Conservation (phyloP, 768 basidiomycete genomes). For the Suillus subaureus region DNA sequence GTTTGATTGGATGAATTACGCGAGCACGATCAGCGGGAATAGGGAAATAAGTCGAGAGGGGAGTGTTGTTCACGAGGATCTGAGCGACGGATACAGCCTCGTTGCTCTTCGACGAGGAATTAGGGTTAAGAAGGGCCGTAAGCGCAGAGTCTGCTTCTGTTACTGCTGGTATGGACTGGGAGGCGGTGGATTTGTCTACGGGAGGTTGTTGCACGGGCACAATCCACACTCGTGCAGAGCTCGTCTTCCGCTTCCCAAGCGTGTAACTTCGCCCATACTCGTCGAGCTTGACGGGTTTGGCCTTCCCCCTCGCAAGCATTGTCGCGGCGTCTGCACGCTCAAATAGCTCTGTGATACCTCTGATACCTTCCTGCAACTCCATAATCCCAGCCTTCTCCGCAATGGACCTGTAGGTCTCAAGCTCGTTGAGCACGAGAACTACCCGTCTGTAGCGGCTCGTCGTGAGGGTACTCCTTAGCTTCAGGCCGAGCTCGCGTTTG, state of each 20-base stretch:
- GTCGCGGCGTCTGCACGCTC: slow-evolving; percentile 51
- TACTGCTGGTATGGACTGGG: slow-evolving; percentile 17
- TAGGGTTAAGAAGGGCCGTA: slow-evolving; percentile 12
- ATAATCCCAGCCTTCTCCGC: slow-evolving; percentile 57
- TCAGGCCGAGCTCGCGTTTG: slow-evolving; percentile 55
- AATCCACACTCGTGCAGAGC: slow-evolving; percentile 91
- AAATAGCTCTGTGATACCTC: slow-evolving; percentile 58
- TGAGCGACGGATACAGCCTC: slow-evolving; percentile 53
- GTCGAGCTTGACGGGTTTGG: slow-evolving; percentile 67
- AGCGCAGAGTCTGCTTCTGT: slow-evolving; percentile 5
- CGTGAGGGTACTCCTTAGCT: slow-evolving; percentile 62
- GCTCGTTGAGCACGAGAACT: slow-evolving; percentile 59
- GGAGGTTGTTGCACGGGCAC: slow-evolving; percentile 52
- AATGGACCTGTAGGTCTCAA: slow-evolving; percentile 64
- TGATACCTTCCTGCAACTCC: slow-evolving; percentile 54
- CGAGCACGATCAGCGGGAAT: slow-evolving; percentile 76
- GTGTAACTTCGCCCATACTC: slow-evolving; percentile 84
- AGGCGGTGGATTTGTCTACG: slow-evolving; percentile 9
- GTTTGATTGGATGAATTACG: slow-evolving; percentile 79
- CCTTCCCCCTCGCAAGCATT: slow-evolving; percentile 34
- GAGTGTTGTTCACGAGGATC: slow-evolving; percentile 84
- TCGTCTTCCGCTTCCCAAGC: slow-evolving; percentile 86
- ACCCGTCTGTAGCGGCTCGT: slow-evolving; percentile 73
- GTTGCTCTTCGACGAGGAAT: slow-evolving; percentile 16
- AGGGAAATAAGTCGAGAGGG: slow-evolving; percentile 79